Conservation (phyloP, 495 filamentous ascomycete genomes). For the Podospora didyma region DNA sequence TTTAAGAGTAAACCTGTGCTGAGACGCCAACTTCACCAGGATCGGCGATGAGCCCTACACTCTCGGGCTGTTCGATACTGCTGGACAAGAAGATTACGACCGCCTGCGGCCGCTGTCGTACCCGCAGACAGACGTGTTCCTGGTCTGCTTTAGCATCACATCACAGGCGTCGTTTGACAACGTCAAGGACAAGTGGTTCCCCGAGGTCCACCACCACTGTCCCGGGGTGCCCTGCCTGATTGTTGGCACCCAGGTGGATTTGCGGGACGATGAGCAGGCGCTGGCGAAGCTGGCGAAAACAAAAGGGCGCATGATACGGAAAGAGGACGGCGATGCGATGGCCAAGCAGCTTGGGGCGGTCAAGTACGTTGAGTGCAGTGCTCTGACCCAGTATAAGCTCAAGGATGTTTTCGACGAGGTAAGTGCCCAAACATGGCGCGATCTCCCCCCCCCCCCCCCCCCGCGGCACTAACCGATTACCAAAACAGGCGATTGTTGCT, state of each 20-base stretch:
- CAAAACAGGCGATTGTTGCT: conserved; percentile 75
- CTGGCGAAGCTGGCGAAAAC: conserved; percentile 90
- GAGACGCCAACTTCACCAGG: conserved; percentile 47
- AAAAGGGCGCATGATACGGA: conserved; percentile 86
- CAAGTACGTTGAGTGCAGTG: conserved; percentile 98
- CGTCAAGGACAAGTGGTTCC: conserved; percentile 98
- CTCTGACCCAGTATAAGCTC: conserved; percentile 94
- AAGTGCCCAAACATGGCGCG: conserved; percentile 28
- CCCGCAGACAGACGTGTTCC: conserved; percentile 97
- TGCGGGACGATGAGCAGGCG: conserved; percentile 84
- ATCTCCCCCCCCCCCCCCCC: not conserved
- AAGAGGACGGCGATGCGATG: conserved; percentile 92
- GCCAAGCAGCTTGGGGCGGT: conserved; percentile 93
- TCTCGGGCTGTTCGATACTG: conserved; percentile 95
- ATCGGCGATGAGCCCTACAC: conserved; percentile 99
- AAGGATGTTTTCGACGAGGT: conserved; percentile 99
- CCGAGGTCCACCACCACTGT: conserved; percentile 97
- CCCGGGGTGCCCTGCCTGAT: conserved; percentile 97
- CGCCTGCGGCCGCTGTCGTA: conserved; percentile 94
- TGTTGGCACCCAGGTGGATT: conserved; percentile 95
- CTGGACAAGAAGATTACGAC: conserved; percentile 99
- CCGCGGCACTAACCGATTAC: not conserved
- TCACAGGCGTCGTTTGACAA: conserved; percentile 99
- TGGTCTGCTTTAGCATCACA: conserved; percentile 97
- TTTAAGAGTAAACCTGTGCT: conserved; percentile 16